Evolutionary conservation across 441 rosid genomes (phyloP), one percentile per base, ranked within the genome.

Genomic region (Pelargonium citronellum): DNA sequence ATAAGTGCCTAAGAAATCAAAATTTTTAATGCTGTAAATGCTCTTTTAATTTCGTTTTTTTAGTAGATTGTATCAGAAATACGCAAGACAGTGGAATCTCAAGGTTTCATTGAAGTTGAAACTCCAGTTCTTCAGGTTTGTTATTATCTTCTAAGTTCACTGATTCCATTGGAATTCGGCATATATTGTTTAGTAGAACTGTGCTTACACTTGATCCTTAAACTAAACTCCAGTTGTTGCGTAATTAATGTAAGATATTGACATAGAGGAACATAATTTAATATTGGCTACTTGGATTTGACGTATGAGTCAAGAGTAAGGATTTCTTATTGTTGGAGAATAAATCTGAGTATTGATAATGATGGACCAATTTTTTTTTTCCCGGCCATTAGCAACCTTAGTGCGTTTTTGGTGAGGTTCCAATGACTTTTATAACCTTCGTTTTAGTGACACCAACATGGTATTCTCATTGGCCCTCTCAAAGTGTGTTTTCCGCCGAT

Each of bases 101-200:
- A 67, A 47, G 96, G 90, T 73, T 94, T 89, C 75, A 64, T 91
- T 80, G 99, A 91, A 86, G 97, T 91, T 72, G 99, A 94, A 78
- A 94, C 97, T 69, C 99, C 99, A 71, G 91, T 94, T 79, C 86
- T 94, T 69, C 99, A 91, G 97, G 99, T 94, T 81, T 72, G 81
- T 82, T 49, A 55, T 63, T 82, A 62, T 71, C 63, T 69, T 76
- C 37, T 6, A 7, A 24, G 4, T 62, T 62, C 39, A 7, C 43
- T 30, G 57, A 2, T 74, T 73, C 27, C 53, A 66, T 49, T 63
- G 7, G 19, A 61, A 41, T 67, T 69, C 58, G 67, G 13, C 62
- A 61, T 71, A 66, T 71, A 34, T 7, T 62, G 66, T 62, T 62
- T 13, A 24, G 41, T 27, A 62, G 17, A 62, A 24, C 41, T 39